Evolutionary conservation across 1,284 basidiomycete genomes (phyloP).

Genomic region (Ustilago vetiveriae): DNA sequence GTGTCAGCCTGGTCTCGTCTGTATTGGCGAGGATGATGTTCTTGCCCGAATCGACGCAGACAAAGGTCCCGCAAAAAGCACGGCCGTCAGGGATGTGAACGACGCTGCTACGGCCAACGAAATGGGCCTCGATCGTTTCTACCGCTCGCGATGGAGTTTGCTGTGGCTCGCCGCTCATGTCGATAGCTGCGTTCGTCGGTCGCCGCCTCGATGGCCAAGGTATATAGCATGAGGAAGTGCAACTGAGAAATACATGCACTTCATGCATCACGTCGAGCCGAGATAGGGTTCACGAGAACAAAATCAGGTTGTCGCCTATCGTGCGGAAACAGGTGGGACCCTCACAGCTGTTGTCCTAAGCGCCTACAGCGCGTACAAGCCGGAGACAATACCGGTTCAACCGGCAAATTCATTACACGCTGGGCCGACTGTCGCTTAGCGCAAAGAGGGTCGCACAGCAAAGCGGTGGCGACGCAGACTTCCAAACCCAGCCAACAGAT

Average conservation of each 20-base stretch:
- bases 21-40: slow-evolving; percentile 54
- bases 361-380: background rate
- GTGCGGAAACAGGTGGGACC: background rate
- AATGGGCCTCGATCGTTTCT: slow-evolving; percentile 20
- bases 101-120: slow-evolving; percentile 43
- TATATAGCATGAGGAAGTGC: too few relatives aligned
- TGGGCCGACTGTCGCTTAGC: too few relatives aligned
- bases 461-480: too few relatives aligned
- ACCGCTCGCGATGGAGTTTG: background rate
- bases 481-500: too few relatives aligned
- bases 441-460: too few relatives aligned
- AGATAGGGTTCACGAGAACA: background rate
- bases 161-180: slow-evolving; percentile 3
- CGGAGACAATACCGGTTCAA: background rate
- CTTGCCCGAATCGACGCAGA: slow-evolving; percentile 50
- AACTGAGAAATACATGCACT: too few relatives aligned
- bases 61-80: slow-evolving; percentile 51
- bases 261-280: background rate
- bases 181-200: too few relatives aligned
- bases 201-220: too few relatives aligned
- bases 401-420: background rate
- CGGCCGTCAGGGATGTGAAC: slow-evolving; percentile 57
- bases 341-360: background rate
- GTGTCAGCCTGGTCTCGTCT: slow-evolving; percentile 25
- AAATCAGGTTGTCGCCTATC: background rate